Percentiles rank a stretch among this genome's conserved stretches.
These are phyloP conservation scores for Phlebiopsis flavidoalba DNA, from an alignment of 768 basidiomycete species.

Conservation along the genomic window DNA sequence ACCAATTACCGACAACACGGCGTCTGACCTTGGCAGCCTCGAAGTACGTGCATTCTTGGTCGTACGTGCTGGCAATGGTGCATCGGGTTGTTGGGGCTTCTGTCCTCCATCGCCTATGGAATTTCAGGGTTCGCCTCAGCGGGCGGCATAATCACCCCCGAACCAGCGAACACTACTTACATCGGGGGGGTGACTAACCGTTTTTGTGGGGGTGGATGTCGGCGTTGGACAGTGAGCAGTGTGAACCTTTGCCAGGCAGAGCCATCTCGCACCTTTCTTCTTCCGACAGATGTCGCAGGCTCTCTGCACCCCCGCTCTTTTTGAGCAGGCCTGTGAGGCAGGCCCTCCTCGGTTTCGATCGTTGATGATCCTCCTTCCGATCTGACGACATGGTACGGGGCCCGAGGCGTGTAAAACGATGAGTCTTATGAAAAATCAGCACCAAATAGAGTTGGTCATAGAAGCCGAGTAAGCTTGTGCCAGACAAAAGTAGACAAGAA, in stretches of 20 bases:
- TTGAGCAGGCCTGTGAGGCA: constrained; percentile 37
- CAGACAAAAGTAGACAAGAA: not conserved
- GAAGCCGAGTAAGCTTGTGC: not conserved
- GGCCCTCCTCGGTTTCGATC: constrained; percentile 24
- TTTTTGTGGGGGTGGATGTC: constrained; percentile 10
- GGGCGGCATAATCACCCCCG: not conserved
- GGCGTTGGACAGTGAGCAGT: constrained; percentile 7
- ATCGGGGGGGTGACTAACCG: constrained; percentile 58
- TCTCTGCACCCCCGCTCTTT: constrained; percentile 67
- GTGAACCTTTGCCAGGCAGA: constrained; percentile 9
- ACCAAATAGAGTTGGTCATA: not conserved
- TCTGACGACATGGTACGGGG: constrained; percentile 40
- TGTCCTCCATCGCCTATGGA: constrained; percentile 64
- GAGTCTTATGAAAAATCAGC: not conserved
- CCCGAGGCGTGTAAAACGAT: constrained; percentile 1
- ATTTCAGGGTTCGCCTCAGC: not conserved
- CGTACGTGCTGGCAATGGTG: constrained; percentile 56
- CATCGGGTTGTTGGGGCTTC: constrained; percentile 58
- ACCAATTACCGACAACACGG: not conserved
- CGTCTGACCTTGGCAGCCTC: constrained; percentile 58
- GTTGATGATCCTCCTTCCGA: constrained; percentile 58
- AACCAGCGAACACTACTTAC: constrained; percentile 33
- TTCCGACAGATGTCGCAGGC: constrained; percentile 81
- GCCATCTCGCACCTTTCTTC: constrained; percentile 63
- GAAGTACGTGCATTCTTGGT: constrained; percentile 60